These are phyloP conservation scores for Talaromyces atroroseus DNA, from an alignment of 2,329 filamentous ascomycete species.

Conservation along the genomic window DNA sequence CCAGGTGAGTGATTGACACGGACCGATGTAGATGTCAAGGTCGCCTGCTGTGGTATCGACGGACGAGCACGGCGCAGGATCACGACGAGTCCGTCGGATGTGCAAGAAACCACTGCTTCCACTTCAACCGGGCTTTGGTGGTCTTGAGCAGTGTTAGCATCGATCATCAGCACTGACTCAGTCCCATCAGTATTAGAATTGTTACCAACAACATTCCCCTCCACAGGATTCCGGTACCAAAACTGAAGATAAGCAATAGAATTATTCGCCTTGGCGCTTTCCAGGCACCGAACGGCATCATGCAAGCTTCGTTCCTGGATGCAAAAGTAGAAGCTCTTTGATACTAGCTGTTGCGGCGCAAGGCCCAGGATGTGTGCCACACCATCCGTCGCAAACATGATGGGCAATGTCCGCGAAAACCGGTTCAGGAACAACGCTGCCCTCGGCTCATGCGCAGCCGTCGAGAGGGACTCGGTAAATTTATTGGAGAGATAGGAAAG, in stretches of 20 bases:
- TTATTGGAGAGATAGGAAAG: constrained; percentile 77
- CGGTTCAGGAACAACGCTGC: constrained; percentile 81
- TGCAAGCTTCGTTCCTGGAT: constrained; percentile 71
- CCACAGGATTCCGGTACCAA: constrained; percentile 70
- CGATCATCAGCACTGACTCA: too few species aligned
- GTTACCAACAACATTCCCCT: constrained; percentile 47
- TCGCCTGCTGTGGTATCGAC: constrained; percentile 49
- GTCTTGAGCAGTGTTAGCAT: too few species aligned
- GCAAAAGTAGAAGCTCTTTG: constrained; percentile 81
- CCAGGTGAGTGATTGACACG: constrained; percentile 32
- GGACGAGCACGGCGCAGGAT: constrained; percentile 70
- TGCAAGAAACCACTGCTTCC: constrained; percentile 89
- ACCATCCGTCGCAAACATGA: constrained; percentile 81
- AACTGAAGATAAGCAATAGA: constrained; percentile 87
- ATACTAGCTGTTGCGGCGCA: constrained; percentile 60
- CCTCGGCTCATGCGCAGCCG: constrained; percentile 67
- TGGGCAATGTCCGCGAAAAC: constrained; percentile 73
- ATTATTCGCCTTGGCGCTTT: constrained; percentile 83
- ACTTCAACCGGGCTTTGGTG: too few species aligned
- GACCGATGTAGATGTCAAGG: constrained; percentile 27
- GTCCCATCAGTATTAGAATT: too few species aligned
- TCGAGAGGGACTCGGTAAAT: constrained; percentile 51
- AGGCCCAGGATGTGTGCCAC: constrained; percentile 71
- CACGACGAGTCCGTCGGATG: constrained; percentile 80
- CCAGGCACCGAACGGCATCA: constrained; percentile 71